Percentiles rank a stretch among this genome's conserved stretches.
Conservation (phyloP, 495 filamentous ascomycete genomes). For the Aspergillus wentii region DNA sequence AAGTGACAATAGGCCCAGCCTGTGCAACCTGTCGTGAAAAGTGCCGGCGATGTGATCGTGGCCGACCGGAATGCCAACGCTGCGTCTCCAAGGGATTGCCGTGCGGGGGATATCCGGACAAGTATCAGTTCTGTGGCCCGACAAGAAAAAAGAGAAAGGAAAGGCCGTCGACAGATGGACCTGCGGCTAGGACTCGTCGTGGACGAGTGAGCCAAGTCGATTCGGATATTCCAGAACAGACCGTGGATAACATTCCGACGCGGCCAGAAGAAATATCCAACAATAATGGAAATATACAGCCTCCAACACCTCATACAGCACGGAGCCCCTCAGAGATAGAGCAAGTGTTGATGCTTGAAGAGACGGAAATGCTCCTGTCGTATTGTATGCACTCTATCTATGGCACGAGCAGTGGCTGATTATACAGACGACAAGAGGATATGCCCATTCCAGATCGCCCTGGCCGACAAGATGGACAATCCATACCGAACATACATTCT, state of each 20-base stretch:
- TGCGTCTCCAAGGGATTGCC: constrained; percentile 23
- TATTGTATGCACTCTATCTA: too few relatives aligned
- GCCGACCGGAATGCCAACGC: constrained; percentile 19
- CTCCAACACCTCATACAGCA: too few relatives aligned
- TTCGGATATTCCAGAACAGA: too few relatives aligned
- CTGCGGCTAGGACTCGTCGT: background rate
- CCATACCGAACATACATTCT: constrained; percentile 33
- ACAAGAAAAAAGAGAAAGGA: constrained; percentile 37
- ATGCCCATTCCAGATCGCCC: constrained; percentile 35
- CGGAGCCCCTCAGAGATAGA: too few relatives aligned
- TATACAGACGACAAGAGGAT: constrained; percentile 28
- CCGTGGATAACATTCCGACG: too few relatives aligned
- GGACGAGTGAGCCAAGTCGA: background rate
- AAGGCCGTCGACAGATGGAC: constrained; percentile 9
- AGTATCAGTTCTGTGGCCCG: constrained; percentile 34
- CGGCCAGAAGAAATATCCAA: too few relatives aligned
- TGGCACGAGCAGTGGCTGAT: too few relatives aligned
- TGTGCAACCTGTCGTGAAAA: constrained; percentile 30
- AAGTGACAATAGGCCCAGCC: constrained; percentile 15
- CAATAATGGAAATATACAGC: too few relatives aligned
- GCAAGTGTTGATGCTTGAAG: background rate
- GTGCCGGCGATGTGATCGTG: constrained; percentile 27
- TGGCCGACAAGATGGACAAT: constrained; percentile 19
- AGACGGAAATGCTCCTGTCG: background rate
- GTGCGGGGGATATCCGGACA: constrained; percentile 36